Percentiles rank a stretch among this genome's conserved stretches.
phyloP scores from a whole-genome alignment of 2,329 filamentous ascomycete species.

The Penicillium sp. region DNA sequence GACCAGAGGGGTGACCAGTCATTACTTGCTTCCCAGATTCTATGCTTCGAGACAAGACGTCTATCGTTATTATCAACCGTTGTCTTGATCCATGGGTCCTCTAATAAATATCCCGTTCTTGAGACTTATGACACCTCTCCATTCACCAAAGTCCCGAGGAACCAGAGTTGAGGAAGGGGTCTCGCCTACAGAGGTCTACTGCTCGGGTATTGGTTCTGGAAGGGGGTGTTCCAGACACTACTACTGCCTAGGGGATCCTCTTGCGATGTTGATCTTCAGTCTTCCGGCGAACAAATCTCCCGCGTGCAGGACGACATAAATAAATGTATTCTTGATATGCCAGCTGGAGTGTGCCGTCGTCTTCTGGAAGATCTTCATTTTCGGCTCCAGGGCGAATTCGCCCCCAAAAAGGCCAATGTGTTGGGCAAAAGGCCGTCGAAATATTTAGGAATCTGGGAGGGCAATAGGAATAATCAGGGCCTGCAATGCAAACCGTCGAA shows the following conservation, averaged over 20 bases:
- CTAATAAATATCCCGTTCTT: slow-evolving; percentile 6
- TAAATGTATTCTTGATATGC: slow-evolving; percentile 14
- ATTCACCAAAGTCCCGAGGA: slow-evolving; percentile 26
- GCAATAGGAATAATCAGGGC: not conserved
- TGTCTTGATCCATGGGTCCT: not conserved
- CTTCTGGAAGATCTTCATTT: slow-evolving; percentile 17
- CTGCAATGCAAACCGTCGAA: not conserved
- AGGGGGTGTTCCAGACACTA: slow-evolving; percentile 5
- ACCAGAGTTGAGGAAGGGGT: slow-evolving; percentile 16
- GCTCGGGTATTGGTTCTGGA: slow-evolving; percentile 7
- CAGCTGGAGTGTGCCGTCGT: slow-evolving; percentile 13
- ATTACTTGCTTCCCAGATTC: not conserved
- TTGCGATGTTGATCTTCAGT: slow-evolving; percentile 2
- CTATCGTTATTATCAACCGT: not conserved
- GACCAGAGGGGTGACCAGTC: not conserved
- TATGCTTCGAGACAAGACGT: not conserved
- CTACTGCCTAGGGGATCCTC: not conserved
- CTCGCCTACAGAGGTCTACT: not conserved
- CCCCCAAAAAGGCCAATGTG: not conserved
- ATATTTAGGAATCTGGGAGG: slow-evolving; percentile 2
- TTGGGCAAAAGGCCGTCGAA: not conserved
- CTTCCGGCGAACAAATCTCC: slow-evolving; percentile 5
- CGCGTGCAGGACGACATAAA: not conserved
- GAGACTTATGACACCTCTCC: not conserved
- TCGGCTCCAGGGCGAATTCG: not conserved